Conservation (phyloP, 139 green algal genomes). For the Tetraselmis striata region DNA sequence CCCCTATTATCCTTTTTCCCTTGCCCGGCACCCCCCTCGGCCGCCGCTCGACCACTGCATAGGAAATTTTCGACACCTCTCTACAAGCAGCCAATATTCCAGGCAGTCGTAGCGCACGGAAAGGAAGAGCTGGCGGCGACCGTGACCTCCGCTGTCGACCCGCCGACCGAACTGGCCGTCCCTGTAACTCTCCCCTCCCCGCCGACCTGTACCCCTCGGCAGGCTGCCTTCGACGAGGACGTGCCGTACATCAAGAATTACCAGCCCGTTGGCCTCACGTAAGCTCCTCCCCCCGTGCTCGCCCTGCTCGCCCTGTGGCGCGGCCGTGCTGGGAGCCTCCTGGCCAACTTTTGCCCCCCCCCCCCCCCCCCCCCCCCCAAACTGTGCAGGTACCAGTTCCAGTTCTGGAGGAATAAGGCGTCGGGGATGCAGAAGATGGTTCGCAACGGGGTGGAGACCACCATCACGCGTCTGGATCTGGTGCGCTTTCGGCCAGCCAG, state of each 20-base stretch:
- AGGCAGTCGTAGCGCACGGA: no score
- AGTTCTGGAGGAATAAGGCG: not conserved
- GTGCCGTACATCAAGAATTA: not conserved
- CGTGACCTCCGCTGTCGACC: no score
- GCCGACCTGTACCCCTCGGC: not conserved
- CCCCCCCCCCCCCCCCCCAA: no score
- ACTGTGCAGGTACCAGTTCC: not conserved
- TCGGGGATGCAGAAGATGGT: constrained; percentile 24
- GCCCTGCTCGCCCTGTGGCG: not conserved
- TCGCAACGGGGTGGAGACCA: constrained; percentile 35
- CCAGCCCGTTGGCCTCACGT: not conserved
- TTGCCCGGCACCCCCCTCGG: no score
- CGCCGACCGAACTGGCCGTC: no score
- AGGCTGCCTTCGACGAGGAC: not conserved
- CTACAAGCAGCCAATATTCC: no score
- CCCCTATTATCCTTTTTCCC: not conserved
- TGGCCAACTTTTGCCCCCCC: not conserved
- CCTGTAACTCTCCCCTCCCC: not conserved
- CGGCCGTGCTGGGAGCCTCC: no score
- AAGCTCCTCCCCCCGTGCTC: not conserved
- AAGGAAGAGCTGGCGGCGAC: no score
- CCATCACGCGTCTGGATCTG: constrained; percentile 9
- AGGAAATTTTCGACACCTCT: no score
- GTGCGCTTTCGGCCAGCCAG: constrained; percentile 6
- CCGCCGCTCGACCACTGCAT: not conserved